Evolutionary conservation across 2,329 filamentous ascomycete genomes (phyloP), one percentile per base, ranked within the genome.

Genomic region (Akanthomyces uredinophilus): DNA sequence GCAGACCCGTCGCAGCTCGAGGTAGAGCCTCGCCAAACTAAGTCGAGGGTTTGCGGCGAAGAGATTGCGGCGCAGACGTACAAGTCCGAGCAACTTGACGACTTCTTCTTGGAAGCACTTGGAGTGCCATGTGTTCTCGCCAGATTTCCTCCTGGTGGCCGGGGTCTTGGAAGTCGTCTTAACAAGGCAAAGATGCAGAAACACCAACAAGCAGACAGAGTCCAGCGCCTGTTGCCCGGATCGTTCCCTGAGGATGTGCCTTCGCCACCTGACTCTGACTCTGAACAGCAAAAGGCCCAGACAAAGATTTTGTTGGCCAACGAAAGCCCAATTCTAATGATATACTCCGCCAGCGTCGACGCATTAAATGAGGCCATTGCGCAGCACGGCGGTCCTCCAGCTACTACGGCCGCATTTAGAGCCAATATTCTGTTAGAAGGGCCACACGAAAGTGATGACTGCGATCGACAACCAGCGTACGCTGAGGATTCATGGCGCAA

Each of bases 261-360:
- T 20, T 84, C 81, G 22, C 83, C 82, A 10, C 80, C 82, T 2
- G 84, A 87, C 55, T 87, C 85, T 0, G 84, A 85, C 64, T 78
- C 76, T 29, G 79, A 86, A 49, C 68, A 70, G 49, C 29, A 13
- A 24, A 64, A 65, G 68, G 68, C 63, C 18, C 69, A 66, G 61
- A 73, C 60, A 73, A 81, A 87, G 4, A 92, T 98, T 39, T 78
- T 95, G 0, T 79, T 99, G 3, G 90, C 93, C 27, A 99, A 99
- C 72, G 95, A 98, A 74, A 96, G 92, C 59, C 94, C 95, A 0
- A 96, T 99, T 50, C 82, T 99, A 0, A 84, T 91, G 52, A 88
- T 98, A 61, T 92, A 91, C 22, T 83, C 86, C 60, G 87, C 90
- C 11, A 97, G 92, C 67, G 83, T 98, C 53, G 87, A 91, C 52